Base-by-base conservation (phyloP, 2,329 filamentous ascomycete genomes). In the Thermoascus crustaceus region DNA sequence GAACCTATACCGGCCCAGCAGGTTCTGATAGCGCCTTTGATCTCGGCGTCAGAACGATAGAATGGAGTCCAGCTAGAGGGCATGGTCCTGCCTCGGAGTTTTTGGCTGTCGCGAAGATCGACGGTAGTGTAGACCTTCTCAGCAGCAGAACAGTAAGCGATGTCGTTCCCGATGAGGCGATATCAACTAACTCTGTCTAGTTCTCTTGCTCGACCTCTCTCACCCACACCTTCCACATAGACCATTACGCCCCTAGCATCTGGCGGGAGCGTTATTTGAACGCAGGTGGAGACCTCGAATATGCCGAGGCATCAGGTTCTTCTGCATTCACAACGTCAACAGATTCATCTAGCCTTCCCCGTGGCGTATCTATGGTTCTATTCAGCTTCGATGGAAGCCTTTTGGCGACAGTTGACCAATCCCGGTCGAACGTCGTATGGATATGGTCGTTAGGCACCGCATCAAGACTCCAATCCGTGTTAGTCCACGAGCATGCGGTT, bases 41-140 rank as follows among this genome's bases (percentile, higher is more conserved):
- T 21, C 47, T 74, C 13, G 72, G 72, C 0, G 63, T 74, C 20
- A 71, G 64, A 48, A 63, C 58, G 4, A 58, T 75, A 24, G 69
- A 73, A 57, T 76, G 72, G 72, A 60, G 66, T 19, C 64, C 70
- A 11, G 53, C 60, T n/a, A 34, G 37, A 35, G 30, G 30, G 4
- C 33, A 38, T 3, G 44, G 35, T 5, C 41, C 43, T 3, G 27
- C 13, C 6, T 64, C 64, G 14, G 57, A 66, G 13, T 56, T 58
- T 39, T 50, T 75, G 13, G 67, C 67, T 1, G 54, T 75, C 23
- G 69, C 69, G 2, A 71, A 70, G 25, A 65, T 67, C 43, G 69
- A 73, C 47, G 60, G 65, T 2, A 62, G 64, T 24, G 62, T 75
- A 13, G 66, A 71, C 21, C 53, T 75, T 11, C 53, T 71, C 5